These are phyloP conservation scores for Neospermospora avenae DNA, from an alignment of 2,329 filamentous ascomycete species.

Conservation along the genomic window DNA sequence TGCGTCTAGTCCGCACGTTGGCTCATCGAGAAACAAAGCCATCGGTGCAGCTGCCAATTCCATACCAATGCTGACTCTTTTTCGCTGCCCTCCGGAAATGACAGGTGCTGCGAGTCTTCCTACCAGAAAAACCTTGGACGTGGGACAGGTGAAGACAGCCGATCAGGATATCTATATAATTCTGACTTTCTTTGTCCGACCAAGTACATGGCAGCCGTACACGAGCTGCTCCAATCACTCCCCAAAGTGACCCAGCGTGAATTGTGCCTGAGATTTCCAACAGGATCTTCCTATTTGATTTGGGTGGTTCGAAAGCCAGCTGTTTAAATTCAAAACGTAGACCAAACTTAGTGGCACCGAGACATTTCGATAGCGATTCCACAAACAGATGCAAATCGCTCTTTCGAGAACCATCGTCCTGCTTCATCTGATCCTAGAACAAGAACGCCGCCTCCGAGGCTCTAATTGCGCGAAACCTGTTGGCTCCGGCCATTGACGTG, in stretches of 20 bases:
- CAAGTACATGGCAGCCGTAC: slow-evolving; percentile 51
- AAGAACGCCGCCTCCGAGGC: slow-evolving; percentile 15
- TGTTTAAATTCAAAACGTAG: slow-evolving; percentile 51
- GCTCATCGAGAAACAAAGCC: slow-evolving; percentile 60
- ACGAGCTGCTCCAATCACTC: slow-evolving; percentile 56
- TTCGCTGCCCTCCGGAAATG: slow-evolving; percentile 60
- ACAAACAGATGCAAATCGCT: slow-evolving; percentile 47
- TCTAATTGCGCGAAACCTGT: slow-evolving; percentile 25
- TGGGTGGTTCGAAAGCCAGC: slow-evolving; percentile 47
- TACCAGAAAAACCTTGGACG: slow-evolving; percentile 44
- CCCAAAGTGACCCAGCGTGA: slow-evolving; percentile 51
- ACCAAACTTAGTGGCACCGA: slow-evolving; percentile 49
- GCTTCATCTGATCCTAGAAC: slow-evolving; percentile 14
- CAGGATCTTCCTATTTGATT: slow-evolving; percentile 44
- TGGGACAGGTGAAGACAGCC: slow-evolving; percentile 45
- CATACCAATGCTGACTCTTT: slow-evolving; percentile 61
- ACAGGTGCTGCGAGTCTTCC: slow-evolving; percentile 58
- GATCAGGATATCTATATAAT: slow-evolving; percentile 55
- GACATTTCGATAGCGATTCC: slow-evolving; percentile 49
- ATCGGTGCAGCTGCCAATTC: slow-evolving; percentile 55
- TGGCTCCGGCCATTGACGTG: slow-evolving; percentile 9
- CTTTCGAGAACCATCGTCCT: slow-evolving; percentile 19
- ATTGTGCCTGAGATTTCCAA: slow-evolving; percentile 53
- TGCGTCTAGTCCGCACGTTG: slow-evolving; percentile 58
- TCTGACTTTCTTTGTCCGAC: slow-evolving; percentile 46